Evolutionary conservation across 1,139 yeast species (phyloP).

Genomic region (Suhomyces bolitotheri): DNA sequence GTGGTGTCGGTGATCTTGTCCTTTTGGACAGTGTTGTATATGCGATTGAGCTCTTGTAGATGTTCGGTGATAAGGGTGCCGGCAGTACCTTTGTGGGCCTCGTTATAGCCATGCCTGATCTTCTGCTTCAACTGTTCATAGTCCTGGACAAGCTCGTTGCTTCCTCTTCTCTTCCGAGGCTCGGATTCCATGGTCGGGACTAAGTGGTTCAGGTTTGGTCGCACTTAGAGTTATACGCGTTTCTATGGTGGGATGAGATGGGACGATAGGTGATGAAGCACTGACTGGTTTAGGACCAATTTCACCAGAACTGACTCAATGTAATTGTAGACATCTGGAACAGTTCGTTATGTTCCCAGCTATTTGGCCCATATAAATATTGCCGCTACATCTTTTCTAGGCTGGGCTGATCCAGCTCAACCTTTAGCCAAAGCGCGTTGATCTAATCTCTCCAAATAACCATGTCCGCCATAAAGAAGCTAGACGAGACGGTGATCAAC

Average conservation of each 20-base stretch:
- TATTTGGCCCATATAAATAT: too few relatives aligned
- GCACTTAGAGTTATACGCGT: not conserved
- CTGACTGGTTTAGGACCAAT: too few relatives aligned
- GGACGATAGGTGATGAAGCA: too few relatives aligned
- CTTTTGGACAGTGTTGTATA: constrained; percentile 32
- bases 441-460: too few relatives aligned
- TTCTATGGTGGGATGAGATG: not conserved
- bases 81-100: constrained; percentile 40
- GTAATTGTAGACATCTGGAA: too few relatives aligned
- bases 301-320: too few relatives aligned
- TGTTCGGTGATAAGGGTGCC: constrained; percentile 27
- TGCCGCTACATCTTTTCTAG: too few relatives aligned
- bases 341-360: too few relatives aligned
- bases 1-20: constrained; percentile 29
- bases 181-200: constrained; percentile 5
- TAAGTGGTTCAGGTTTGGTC: not conserved
- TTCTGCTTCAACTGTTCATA: constrained; percentile 29
- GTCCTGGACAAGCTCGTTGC: constrained; percentile 23
- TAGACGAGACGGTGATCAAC: constrained; percentile 73
- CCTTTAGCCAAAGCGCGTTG: too few relatives aligned
- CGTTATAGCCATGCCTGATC: constrained; percentile 24
- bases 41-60: constrained; percentile 29
- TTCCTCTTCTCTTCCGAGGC: constrained; percentile 13
- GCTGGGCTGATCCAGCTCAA: too few relatives aligned
- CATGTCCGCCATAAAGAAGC: constrained; percentile 33